Evolutionary conservation across 208 protist species (phyloP).

Genomic region (Leishmania lainsoni): DNA sequence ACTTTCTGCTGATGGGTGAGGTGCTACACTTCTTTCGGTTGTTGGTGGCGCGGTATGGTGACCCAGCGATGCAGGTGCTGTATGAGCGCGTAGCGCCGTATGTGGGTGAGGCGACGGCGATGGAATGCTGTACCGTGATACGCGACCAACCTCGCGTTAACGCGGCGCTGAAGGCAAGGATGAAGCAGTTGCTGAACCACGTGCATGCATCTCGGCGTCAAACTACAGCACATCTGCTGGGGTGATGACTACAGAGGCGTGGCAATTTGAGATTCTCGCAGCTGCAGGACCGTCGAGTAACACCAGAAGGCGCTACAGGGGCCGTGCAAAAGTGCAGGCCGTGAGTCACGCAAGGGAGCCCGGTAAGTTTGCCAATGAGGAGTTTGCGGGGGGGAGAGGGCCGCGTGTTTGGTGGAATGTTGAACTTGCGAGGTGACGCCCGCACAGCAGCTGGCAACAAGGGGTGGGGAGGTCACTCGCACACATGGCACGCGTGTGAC

Average conservation of each 20-base stretch:
- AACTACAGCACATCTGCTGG: neutral
- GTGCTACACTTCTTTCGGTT: conserved; percentile 43
- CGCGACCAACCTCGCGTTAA: conserved; percentile 57
- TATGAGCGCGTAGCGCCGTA: conserved; percentile 45
- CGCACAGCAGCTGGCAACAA: neutral
- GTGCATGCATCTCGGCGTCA: conserved; percentile 23
- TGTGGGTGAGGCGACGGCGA: conserved; percentile 43
- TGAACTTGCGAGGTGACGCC: neutral
- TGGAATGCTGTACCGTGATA: conserved; percentile 51
- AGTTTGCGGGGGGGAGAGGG: neutral
- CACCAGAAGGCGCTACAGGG: neutral
- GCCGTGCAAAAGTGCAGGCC: neutral
- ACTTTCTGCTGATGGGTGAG: conserved; percentile 60
- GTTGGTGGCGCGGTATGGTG: conserved; percentile 33
- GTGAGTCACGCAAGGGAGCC: neutral
- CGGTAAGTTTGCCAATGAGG: neutral
- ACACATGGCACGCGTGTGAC: neutral
- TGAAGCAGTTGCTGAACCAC: conserved; percentile 49
- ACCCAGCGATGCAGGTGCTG: conserved; percentile 48
- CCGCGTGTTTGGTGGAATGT: neutral
- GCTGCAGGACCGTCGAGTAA: neutral
- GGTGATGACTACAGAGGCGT: neutral
- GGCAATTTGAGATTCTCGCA: neutral
- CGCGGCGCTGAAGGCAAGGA: conserved; percentile 53
- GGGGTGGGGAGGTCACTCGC: neutral